Conservation (phyloP, 768 basidiomycete species). For the Kwoniella bestiolae region DNA sequence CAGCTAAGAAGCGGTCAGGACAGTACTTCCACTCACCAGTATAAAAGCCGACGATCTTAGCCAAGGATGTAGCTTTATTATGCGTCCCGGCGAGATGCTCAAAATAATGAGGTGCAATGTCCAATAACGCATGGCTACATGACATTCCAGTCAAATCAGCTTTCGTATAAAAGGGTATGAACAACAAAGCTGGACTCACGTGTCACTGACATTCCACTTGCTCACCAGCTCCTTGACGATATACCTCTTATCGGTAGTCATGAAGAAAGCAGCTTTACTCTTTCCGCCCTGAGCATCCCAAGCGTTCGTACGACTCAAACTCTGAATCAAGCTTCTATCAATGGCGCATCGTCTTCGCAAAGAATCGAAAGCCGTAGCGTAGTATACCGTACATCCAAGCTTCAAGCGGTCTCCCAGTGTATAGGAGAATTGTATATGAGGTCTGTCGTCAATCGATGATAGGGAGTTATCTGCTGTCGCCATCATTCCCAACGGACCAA, state of each 20-base stretch:
- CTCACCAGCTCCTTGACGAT: conserved; percentile 84
- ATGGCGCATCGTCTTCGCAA: conserved; percentile 71
- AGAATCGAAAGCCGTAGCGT: conserved; percentile 76
- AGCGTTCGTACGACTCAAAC: conserved; percentile 65
- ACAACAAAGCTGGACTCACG: conserved; percentile 62
- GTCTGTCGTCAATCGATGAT: conserved; percentile 66
- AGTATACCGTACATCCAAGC: conserved; percentile 81
- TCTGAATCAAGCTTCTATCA: conserved; percentile 66
- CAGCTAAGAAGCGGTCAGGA: too few species aligned
- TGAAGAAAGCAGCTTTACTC: conserved; percentile 80
- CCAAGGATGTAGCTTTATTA: conserved; percentile 69
- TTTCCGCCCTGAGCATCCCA: conserved; percentile 79
- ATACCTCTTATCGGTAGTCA: conserved; percentile 74
- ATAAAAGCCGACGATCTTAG: conserved; percentile 81
- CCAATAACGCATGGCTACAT: conserved; percentile 73
- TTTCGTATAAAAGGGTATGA: not conserved
- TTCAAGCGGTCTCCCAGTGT: conserved; percentile 73
- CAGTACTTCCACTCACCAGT: conserved; percentile 58
- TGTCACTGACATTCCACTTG: conserved; percentile 83
- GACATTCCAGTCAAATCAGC: conserved; percentile 13
- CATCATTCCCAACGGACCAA: conserved; percentile 32
- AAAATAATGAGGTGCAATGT: conserved; percentile 78
- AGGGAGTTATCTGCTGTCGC: conserved; percentile 34
- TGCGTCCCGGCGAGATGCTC: conserved; percentile 74
- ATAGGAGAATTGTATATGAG: conserved; percentile 83